phyloP scores from a whole-genome alignment of 2,329 filamentous ascomycete species.

The Celoporthe dispersa region DNA sequence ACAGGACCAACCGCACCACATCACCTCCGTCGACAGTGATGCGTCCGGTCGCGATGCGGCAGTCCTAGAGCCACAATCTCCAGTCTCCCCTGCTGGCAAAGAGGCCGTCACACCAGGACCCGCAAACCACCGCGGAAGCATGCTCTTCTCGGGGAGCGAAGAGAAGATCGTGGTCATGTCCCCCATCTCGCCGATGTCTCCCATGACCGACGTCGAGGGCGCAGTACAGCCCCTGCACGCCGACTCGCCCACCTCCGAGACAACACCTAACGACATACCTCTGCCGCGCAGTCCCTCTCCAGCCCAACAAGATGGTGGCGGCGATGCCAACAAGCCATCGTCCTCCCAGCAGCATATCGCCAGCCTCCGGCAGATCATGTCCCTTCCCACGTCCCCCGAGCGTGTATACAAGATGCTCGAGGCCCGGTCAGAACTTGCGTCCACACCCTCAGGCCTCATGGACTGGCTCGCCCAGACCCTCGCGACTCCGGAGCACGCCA shows the following conservation, averaged over 20 bases:
- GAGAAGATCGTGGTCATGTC: constrained; percentile 48
- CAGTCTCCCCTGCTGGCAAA: constrained; percentile 46
- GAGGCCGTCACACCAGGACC: constrained; percentile 31
- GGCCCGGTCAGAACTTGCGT: constrained; percentile 71
- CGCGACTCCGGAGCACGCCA: constrained; percentile 52
- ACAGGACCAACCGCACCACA: neutral
- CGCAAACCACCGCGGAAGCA: constrained; percentile 30
- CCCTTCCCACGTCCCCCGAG: constrained; percentile 66
- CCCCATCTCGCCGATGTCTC: constrained; percentile 37
- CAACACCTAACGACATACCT: constrained; percentile 16
- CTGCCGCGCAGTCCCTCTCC: constrained; percentile 25
- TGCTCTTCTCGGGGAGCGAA: constrained; percentile 46
- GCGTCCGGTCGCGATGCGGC: constrained; percentile 15
- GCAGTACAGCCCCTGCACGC: constrained; percentile 38
- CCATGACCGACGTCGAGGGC: constrained; percentile 39
- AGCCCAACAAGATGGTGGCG: neutral
- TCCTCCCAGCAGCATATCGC: constrained; percentile 45
- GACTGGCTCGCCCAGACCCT: constrained; percentile 57
- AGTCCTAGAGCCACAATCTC: constrained; percentile 47
- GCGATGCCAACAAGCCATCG: constrained; percentile 6
- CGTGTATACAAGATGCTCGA: constrained; percentile 76
- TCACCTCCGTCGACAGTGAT: constrained; percentile 1
- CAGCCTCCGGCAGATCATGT: constrained; percentile 78
- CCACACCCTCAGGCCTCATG: constrained; percentile 74
- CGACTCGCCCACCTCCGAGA: constrained; percentile 4